Percentiles rank a stretch among this genome's conserved stretches.
phyloP scores from a whole-genome alignment of 2,329 filamentous ascomycete species.

The Coniochaeta sp. region DNA sequence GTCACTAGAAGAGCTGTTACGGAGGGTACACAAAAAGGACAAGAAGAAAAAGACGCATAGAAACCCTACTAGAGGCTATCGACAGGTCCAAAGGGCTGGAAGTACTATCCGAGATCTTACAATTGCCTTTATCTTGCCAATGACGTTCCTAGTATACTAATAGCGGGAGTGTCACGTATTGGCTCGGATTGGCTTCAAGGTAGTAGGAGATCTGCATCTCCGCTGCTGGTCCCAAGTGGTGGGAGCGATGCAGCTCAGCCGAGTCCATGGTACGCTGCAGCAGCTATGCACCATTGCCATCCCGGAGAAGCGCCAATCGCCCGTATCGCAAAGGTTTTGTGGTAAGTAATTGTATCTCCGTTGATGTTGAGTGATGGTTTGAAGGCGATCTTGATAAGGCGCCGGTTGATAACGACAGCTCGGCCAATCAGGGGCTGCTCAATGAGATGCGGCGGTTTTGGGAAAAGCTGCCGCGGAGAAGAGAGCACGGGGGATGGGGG shows the following conservation, averaged over 20 bases:
- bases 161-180: not conserved
- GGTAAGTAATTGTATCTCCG: not conserved
- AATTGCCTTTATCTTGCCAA: not conserved
- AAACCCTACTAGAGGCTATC: not conserved
- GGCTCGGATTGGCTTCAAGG: not conserved
- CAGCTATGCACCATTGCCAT: not conserved
- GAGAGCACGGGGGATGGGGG: not conserved
- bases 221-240: not conserved
- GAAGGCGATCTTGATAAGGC: not conserved
- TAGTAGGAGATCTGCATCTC: not conserved
- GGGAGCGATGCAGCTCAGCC: not conserved
- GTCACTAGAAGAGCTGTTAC: not conserved
- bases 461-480: not conserved
- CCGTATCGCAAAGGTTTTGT: not conserved
- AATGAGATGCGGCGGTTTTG: not conserved
- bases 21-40: not conserved
- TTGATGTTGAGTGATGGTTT: not conserved
- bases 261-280: not conserved
- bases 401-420: not conserved
- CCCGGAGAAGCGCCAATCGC: not conserved
- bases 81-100: not conserved
- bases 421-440: not conserved
- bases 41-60: not conserved
- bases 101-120: not conserved
- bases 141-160: not conserved